Percentiles rank a stretch among this genome's conserved stretches.
phyloP scores from a whole-genome alignment of 257 asterid genomes.

The Solanum pimpinellifolium region DNA sequence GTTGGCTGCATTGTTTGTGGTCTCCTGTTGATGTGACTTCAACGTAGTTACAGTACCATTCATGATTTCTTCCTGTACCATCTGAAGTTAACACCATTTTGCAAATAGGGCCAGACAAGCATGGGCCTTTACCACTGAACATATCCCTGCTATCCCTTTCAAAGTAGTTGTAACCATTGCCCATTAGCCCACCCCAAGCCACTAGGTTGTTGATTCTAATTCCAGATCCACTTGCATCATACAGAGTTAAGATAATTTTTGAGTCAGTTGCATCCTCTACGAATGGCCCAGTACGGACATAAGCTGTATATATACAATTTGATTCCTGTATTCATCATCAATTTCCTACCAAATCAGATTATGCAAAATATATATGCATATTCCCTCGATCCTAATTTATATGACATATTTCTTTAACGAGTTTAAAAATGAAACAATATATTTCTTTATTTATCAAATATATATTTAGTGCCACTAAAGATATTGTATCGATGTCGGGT shows the following conservation, averaged over 20 bases:
- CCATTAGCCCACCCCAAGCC: slow-evolving; percentile 77
- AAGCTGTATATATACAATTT: neutral
- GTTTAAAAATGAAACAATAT: no score
- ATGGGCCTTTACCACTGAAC: slow-evolving; percentile 57
- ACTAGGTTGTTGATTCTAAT: slow-evolving; percentile 37
- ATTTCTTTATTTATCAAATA: neutral
- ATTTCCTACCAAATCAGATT: neutral
- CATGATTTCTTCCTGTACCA: slow-evolving; percentile 46
- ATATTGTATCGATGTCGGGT: neutral
- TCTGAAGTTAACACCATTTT: slow-evolving; percentile 47
- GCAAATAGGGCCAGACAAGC: slow-evolving; percentile 44
- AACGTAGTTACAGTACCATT: slow-evolving; percentile 54
- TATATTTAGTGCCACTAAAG: neutral
- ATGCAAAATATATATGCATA: neutral
- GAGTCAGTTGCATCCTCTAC: slow-evolving; percentile 58
- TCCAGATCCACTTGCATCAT: slow-evolving; percentile 30
- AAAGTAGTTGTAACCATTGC: slow-evolving; percentile 38
- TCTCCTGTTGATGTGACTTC: slow-evolving; percentile 47
- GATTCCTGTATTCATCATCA: neutral
- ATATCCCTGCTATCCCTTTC: slow-evolving; percentile 61
- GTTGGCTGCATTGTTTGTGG: slow-evolving; percentile 31
- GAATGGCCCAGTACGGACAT: slow-evolving; percentile 34
- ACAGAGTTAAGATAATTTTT: slow-evolving; percentile 29
- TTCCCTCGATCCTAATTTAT: no score
- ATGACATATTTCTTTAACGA: no score